Base-by-base conservation (phyloP, 768 basidiomycete genomes). In the Amanita jacksonii region DNA sequence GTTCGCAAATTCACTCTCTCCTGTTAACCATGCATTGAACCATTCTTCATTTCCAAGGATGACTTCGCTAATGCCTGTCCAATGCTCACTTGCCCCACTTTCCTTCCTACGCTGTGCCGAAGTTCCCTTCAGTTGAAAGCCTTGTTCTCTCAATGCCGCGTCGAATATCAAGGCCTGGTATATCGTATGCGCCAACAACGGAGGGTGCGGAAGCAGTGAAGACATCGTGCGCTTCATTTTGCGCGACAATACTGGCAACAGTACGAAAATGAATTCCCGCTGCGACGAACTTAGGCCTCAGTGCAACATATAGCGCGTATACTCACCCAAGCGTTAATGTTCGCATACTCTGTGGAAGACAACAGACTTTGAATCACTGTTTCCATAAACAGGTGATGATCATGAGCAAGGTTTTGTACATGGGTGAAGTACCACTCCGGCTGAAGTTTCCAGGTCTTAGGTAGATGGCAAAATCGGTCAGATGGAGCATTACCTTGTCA, bases 371-470 rank as follows among this genome's bases (percentile, higher is more conserved):
- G 92, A 15, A 94, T 64, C 34, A 83, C 67, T 7, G 63, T 64
- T 38, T 85, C 79, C 72, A 96, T 79, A 60, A 97, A 93, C 2
- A 70, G 61, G 19, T 76, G 72, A 49, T 97, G 92, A 45, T 94
- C 87, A 52, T 91, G 88, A 9, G 78, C 73, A 46, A 85, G 76
- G 57, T 98, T 93, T 38, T 88, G 70, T 18, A 98, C 68, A 58
- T 97, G 88, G 2, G 90, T 83, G 57, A 98, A 87, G 55, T 89
- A 97, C 89, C 93, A 98, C 60, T 98, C 96, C 1, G 96, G 94
- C 90, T 94, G 55, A 18, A 27, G 31, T 10, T 42, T 31, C 45
- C 7, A 25, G 19, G 27, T 32, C 41, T 32, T 31, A 41, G 44
- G 28, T 10, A 20, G 32, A 37, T 25, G 43, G 28, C 23, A 15